These are phyloP conservation scores for Cordyceps farinosa DNA, from an alignment of 2,329 filamentous ascomycete genomes.

Conservation along the genomic window DNA sequence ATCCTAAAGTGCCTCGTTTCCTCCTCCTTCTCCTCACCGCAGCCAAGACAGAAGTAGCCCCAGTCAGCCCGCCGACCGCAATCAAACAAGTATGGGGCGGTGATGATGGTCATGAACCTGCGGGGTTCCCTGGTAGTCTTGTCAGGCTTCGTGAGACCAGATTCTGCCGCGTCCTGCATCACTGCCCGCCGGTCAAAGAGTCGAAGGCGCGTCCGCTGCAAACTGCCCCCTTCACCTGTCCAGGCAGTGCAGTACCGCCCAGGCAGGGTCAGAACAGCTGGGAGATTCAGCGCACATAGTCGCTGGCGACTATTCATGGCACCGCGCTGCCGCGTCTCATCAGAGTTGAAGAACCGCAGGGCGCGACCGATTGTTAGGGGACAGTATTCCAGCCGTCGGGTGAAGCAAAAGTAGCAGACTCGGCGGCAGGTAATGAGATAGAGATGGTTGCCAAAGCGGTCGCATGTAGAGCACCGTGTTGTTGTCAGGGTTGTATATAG, in stretches of 20 bases:
- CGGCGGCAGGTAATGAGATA: slow-evolving; percentile 37
- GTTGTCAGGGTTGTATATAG: slow-evolving; percentile 33
- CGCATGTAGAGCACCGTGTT: slow-evolving; percentile 32
- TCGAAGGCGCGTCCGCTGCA: slow-evolving; percentile 3
- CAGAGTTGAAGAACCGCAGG: background rate
- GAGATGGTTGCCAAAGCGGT: slow-evolving; percentile 28
- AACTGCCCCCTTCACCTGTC: slow-evolving; percentile 2
- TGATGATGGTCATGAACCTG: slow-evolving; percentile 21
- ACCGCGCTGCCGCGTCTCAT: background rate
- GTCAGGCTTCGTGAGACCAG: background rate
- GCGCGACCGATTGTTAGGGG: slow-evolving; percentile 23
- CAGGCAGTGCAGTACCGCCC: slow-evolving; percentile 15
- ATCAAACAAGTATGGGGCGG: slow-evolving; percentile 19
- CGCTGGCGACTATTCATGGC: background rate
- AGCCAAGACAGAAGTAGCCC: slow-evolving; percentile 8
- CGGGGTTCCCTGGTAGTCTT: slow-evolving; percentile 16
- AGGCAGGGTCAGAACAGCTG: slow-evolving; percentile 17
- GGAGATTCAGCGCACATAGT: slow-evolving; percentile 2
- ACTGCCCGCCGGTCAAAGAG: slow-evolving; percentile 18
- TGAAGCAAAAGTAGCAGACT: slow-evolving; percentile 39
- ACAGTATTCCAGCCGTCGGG: slow-evolving; percentile 27
- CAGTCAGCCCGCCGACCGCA: slow-evolving; percentile 2
- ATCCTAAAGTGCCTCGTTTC: background rate
- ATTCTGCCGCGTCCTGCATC: background rate
- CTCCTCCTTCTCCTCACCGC: background rate